Percentiles rank a stretch among this genome's conserved stretches.
Evolutionary conservation across 257 asterid genomes (phyloP).

Genomic region (Solanum corneliomulleri): DNA sequence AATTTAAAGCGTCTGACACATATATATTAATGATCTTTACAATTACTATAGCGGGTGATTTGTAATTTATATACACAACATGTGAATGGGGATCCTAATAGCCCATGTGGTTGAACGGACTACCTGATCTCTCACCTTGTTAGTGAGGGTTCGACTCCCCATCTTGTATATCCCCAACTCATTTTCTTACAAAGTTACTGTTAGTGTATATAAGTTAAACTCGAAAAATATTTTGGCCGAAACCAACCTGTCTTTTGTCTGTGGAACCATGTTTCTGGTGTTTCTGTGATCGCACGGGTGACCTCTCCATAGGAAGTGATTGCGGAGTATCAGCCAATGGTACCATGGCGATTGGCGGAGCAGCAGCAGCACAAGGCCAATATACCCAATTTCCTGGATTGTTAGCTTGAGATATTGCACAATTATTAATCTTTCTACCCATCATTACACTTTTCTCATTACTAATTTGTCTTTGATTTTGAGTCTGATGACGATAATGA

Average conservation of each 20-base stretch:
- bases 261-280: conserved; percentile 14
- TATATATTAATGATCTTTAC: neutral
- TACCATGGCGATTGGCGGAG: neutral
- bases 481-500: conserved; percentile 26
- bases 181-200: neutral
- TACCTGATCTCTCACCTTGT: neutral
- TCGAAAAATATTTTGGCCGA: neutral
- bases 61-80: neutral
- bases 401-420: neutral
- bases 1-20: neutral
- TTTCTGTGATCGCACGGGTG: conserved; percentile 17
- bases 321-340: conserved; percentile 12
- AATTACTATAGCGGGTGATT: neutral
- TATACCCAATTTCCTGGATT: conserved; percentile 31
- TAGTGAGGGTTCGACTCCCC: neutral
- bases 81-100: neutral
- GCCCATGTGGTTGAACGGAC: neutral
- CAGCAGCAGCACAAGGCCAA: conserved; percentile 25
- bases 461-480: neutral
- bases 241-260: conserved; percentile 19
- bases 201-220: neutral
- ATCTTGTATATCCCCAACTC: neutral
- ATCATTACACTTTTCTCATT: neutral
- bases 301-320: neutral
- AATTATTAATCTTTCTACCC: conserved; percentile 7